Percentiles rank a stretch among this genome's conserved stretches.
These are phyloP conservation scores for Ustilago loliicola DNA, from an alignment of 1,284 basidiomycete species.

Conservation along the genomic window DNA sequence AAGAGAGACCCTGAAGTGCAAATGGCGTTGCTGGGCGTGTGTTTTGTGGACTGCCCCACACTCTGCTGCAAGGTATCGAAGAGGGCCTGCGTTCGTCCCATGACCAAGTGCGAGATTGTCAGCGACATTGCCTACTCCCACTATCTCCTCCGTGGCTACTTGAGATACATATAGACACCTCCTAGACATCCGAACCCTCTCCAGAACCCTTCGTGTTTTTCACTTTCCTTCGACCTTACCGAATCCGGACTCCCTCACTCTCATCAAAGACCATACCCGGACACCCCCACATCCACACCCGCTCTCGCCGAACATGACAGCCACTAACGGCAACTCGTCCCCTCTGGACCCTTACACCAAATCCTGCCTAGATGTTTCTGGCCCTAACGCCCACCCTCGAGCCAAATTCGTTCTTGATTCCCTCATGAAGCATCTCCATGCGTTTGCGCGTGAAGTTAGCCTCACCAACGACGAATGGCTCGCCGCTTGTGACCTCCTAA, in stretches of 20 bases:
- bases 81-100: neutral
- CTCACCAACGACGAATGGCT: slow-evolving; percentile 71
- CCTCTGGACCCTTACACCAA: slow-evolving; percentile 45
- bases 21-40: neutral
- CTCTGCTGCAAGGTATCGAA: too few relatives aligned
- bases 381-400: slow-evolving; percentile 66
- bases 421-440: slow-evolving; percentile 70
- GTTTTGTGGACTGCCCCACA: too few relatives aligned
- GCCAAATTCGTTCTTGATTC: slow-evolving; percentile 70
- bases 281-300: neutral
- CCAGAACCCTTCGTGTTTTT: neutral
- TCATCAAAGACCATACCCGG: neutral
- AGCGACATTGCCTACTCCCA: neutral
- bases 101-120: slow-evolving; percentile 5
- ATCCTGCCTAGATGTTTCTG: slow-evolving; percentile 42
- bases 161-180: neutral
- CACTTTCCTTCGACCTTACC: neutral
- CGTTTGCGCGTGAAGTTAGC: slow-evolving; percentile 69
- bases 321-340: slow-evolving; percentile 18
- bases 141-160: neutral
- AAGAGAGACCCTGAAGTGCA: neutral
- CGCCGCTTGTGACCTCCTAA: slow-evolving; percentile 69
- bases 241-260: neutral
- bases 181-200: neutral
- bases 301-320: slow-evolving; percentile 17